Conservation (phyloP, 805 yeast species). For the Hanseniaspora lindneri region DNA sequence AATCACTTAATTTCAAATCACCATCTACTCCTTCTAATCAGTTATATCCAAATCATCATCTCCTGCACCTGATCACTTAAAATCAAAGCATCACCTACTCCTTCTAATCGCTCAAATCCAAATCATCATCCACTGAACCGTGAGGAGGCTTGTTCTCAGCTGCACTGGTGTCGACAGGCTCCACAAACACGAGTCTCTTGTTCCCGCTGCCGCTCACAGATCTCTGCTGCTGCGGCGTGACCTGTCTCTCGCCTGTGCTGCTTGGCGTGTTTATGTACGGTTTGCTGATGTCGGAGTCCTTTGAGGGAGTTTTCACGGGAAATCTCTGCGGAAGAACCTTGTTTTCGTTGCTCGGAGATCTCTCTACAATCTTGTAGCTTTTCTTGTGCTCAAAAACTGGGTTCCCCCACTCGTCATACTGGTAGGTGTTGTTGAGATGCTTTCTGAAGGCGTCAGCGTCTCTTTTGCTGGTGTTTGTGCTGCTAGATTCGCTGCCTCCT, state of each 20-base stretch:
- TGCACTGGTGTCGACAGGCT: conserved; percentile 4
- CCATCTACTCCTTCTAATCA: too few relatives aligned
- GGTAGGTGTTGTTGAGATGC: neutral
- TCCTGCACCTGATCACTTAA: too few relatives aligned
- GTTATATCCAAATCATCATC: too few relatives aligned
- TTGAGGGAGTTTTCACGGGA: conserved; percentile 1
- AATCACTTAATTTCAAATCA: too few relatives aligned
- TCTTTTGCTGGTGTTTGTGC: neutral
- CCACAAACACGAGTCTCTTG: conserved; percentile 15
- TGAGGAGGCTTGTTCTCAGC: neutral
- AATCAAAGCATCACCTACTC: too few relatives aligned
- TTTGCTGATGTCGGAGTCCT: neutral
- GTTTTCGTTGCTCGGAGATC: conserved; percentile 8
- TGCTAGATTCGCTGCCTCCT: neutral
- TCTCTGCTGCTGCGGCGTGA: conserved; percentile 1
- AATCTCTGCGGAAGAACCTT: conserved; percentile 10
- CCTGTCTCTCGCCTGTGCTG: neutral
- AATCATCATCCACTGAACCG: conserved; percentile 10
- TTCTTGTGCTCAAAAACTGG: conserved; percentile 9
- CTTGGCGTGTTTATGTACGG: conserved; percentile 13
- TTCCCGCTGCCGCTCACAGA: conserved; percentile 13
- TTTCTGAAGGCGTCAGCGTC: neutral
- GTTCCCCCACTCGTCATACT: conserved; percentile 14
- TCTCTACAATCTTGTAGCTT: conserved; percentile 13
- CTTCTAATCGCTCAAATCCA: conserved; percentile 16